Conservation (phyloP, 2,329 filamentous ascomycete genomes). For the Neofusicoccum parvum region DNA sequence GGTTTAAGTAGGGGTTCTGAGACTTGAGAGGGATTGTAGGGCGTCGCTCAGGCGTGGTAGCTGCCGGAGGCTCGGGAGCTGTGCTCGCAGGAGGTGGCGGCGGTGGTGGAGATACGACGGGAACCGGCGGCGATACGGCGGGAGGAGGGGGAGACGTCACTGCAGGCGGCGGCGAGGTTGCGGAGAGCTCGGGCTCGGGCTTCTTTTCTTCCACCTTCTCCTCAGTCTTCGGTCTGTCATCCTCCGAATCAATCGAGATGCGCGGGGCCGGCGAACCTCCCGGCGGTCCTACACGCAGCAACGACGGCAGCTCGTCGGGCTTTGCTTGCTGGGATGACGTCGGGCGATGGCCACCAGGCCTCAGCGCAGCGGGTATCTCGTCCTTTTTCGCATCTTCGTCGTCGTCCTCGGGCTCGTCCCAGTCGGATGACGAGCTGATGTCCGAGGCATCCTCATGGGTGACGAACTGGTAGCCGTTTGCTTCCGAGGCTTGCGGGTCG, state of each 20-base stretch:
- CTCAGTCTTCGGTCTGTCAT: conserved; percentile 25
- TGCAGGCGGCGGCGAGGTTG: neutral
- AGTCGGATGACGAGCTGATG: conserved; percentile 33
- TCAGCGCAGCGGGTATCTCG: conserved; percentile 39
- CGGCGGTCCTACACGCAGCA: conserved; percentile 36
- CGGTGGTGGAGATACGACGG: conserved; percentile 9
- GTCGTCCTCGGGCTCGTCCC: conserved; percentile 39
- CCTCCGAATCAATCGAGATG: conserved; percentile 15
- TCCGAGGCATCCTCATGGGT: conserved; percentile 28
- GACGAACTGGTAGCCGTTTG: conserved; percentile 17
- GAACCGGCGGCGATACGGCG: neutral
- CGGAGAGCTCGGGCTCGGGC: conserved; percentile 31
- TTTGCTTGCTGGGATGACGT: conserved; percentile 19
- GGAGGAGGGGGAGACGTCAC: neutral
- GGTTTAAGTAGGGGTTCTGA: conserved; percentile 48
- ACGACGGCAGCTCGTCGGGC: conserved; percentile 30
- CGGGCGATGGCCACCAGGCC: conserved; percentile 36
- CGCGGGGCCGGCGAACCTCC: conserved; percentile 27
- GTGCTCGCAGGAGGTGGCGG: conserved; percentile 33
- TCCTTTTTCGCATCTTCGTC: conserved; percentile 25
- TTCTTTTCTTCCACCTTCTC: conserved; percentile 28
- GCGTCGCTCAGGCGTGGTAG: conserved; percentile 28
- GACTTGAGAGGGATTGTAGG: conserved; percentile 33
- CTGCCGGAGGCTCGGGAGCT: conserved; percentile 31
- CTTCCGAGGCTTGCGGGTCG: conserved; percentile 24